phyloP scores from a whole-genome alignment of 805 yeast genomes.

The Pichia heedii region DNA sequence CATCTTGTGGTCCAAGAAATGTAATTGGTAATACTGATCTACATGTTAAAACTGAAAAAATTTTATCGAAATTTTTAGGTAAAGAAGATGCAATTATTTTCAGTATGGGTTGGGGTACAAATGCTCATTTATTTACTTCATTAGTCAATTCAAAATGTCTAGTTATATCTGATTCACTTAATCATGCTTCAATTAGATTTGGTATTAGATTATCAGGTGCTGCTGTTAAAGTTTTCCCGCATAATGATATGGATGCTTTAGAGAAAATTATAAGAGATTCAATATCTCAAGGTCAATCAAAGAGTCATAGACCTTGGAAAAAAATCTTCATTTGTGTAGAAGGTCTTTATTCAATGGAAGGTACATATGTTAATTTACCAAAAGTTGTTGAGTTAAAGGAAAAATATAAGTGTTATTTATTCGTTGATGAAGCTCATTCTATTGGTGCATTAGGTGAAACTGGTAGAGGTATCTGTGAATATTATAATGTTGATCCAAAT shows the following conservation, averaged over 20 bases:
- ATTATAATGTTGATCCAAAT: constrained; percentile 69
- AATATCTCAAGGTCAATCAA: constrained; percentile 90
- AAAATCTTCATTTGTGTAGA: constrained; percentile 80
- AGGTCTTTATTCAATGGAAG: constrained; percentile 90
- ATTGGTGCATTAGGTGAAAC: constrained; percentile 96
- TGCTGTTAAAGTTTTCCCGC: constrained; percentile 82
- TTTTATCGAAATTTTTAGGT: constrained; percentile 80
- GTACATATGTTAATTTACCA: constrained; percentile 80
- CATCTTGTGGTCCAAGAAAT: constrained; percentile 71
- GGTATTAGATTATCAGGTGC: constrained; percentile 93
- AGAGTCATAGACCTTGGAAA: constrained; percentile 94
- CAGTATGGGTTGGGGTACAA: constrained; percentile 95
- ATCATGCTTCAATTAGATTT: constrained; percentile 92
- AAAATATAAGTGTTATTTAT: constrained; percentile 81
- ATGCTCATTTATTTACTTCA: constrained; percentile 77
- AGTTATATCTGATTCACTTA: constrained; percentile 87
- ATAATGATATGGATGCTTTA: constrained; percentile 76
- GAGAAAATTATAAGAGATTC: constrained; percentile 74
- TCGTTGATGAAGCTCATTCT: constrained; percentile 97
- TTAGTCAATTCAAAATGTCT: constrained; percentile 81
- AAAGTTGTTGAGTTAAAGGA: constrained; percentile 60
- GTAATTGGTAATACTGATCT: constrained; percentile 68
- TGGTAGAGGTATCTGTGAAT: constrained; percentile 94
- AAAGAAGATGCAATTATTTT: constrained; percentile 81
- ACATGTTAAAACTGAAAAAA: constrained; percentile 63